Percentiles rank a stretch among this genome's conserved stretches.
Conservation (phyloP, 2,329 filamentous ascomycete genomes). For the Colletotrichum sp. region DNA sequence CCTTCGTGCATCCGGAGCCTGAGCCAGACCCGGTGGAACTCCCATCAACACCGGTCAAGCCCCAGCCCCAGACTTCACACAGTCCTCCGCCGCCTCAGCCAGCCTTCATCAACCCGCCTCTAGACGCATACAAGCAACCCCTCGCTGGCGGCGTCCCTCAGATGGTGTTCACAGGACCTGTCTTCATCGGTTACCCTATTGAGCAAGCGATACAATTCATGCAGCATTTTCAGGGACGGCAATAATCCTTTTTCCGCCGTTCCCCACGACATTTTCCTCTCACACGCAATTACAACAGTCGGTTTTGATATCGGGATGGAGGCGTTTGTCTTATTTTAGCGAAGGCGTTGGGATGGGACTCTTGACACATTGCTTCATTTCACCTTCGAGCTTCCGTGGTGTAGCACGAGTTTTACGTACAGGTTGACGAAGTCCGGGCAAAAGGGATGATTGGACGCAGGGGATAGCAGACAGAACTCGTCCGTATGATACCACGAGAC, state of each 20-base stretch:
- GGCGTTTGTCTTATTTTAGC: conserved; percentile 5
- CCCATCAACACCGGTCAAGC: conserved; percentile 25
- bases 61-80: conserved; percentile 23
- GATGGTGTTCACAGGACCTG: conserved; percentile 90
- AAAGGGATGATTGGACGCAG: neutral
- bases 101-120: conserved; percentile 54
- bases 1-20: conserved; percentile 1
- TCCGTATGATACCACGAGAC: conserved; percentile 16
- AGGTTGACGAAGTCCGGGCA: neutral
- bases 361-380: neutral
- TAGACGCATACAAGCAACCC: conserved; percentile 33
- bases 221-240: conserved; percentile 57
- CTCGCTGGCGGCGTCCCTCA: conserved; percentile 50
- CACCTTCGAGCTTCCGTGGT: neutral
- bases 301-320: neutral
- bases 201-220: conserved; percentile 82
- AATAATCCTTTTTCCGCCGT: neutral
- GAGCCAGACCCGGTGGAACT: conserved; percentile 18
- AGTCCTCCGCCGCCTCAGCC: conserved; percentile 42
- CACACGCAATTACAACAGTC: neutral
- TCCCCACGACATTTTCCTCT: conserved; percentile 8
- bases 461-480: conserved; percentile 15
- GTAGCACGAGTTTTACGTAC: conserved; percentile 1
- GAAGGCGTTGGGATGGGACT: conserved; percentile 9
- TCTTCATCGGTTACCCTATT: conserved; percentile 90